Percentiles rank a stretch among this genome's conserved stretches.
Conservation (phyloP, 1,139 yeast genomes). For the Scheffersomyces illinoinensis region DNA sequence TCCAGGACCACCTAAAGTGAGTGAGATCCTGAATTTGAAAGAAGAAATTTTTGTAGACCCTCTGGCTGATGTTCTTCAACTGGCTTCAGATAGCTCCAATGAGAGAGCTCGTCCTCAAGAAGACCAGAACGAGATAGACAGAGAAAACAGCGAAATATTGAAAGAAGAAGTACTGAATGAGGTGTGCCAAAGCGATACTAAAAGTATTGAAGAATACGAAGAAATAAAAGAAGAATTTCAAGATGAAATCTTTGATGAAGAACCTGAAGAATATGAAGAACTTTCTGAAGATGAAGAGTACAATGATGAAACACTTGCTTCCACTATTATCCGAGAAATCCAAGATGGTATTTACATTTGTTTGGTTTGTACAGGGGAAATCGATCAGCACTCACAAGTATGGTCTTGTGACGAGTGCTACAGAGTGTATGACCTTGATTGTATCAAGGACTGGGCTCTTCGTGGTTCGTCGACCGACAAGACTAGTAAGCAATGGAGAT, state of each 20-base stretch:
- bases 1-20: neutral
- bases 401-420: constrained; percentile 78
- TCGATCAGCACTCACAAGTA: constrained; percentile 63
- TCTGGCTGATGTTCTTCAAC: neutral
- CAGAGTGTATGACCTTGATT: constrained; percentile 78
- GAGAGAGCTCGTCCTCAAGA: neutral
- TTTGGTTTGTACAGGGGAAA: constrained; percentile 81
- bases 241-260: neutral
- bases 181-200: neutral
- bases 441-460: constrained; percentile 80
- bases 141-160: neutral
- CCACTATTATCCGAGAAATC: constrained; percentile 53
- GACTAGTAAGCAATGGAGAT: constrained; percentile 64
- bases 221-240: neutral
- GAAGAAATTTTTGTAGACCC: neutral
- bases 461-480: constrained; percentile 68
- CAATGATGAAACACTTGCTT: constrained; percentile 36
- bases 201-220: neutral
- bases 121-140: neutral
- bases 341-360: constrained; percentile 72
- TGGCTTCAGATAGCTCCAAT: neutral
- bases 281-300: constrained; percentile 13
- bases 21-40: neutral
- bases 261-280: neutral
- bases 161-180: neutral